Evolutionary conservation across 768 basidiomycete species (phyloP).

Genomic region (Pleurotus giganteus): DNA sequence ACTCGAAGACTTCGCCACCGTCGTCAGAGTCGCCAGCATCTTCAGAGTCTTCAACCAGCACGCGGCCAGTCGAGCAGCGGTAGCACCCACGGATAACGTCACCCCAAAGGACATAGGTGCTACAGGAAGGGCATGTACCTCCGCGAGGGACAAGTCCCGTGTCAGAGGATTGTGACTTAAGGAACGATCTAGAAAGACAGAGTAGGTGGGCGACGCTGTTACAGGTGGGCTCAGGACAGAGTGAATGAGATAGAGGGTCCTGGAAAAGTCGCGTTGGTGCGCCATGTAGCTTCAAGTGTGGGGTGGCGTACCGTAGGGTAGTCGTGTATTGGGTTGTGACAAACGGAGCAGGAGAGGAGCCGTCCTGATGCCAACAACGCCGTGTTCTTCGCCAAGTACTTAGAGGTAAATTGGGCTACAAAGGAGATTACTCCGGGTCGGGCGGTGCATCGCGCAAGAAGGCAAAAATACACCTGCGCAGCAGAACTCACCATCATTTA

Average conservation of each 20-base stretch:
- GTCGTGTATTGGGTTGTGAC: constrained; percentile 36
- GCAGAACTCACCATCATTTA: constrained; percentile 52
- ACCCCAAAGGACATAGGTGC: constrained; percentile 62
- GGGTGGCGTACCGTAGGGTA: constrained; percentile 38
- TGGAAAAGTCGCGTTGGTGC: constrained; percentile 19
- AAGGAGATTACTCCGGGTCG: constrained; percentile 4
- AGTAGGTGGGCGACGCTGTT: constrained; percentile 51
- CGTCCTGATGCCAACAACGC: constrained; percentile 34
- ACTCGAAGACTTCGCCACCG: constrained; percentile 12
- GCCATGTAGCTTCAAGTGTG: neutral
- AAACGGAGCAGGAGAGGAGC: constrained; percentile 44
- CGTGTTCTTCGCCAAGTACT: constrained; percentile 47
- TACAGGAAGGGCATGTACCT: constrained; percentile 53
- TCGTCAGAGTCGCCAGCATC: constrained; percentile 25
- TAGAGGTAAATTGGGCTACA: constrained; percentile 46
- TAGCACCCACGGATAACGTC: constrained; percentile 65
- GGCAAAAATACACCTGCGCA: neutral
- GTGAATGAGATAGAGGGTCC: constrained; percentile 48
- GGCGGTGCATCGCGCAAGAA: neutral
- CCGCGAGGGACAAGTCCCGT: constrained; percentile 56
- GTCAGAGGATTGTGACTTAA: constrained; percentile 21
- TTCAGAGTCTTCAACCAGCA: constrained; percentile 25
- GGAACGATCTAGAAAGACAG: constrained; percentile 53
- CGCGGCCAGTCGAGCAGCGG: constrained; percentile 41
- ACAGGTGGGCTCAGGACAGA: constrained; percentile 55